Evolutionary conservation across 2,329 filamentous ascomycete genomes (phyloP), one percentile per base, ranked within the genome.

Genomic region (Aaosphaeria pasadenensis): DNA sequence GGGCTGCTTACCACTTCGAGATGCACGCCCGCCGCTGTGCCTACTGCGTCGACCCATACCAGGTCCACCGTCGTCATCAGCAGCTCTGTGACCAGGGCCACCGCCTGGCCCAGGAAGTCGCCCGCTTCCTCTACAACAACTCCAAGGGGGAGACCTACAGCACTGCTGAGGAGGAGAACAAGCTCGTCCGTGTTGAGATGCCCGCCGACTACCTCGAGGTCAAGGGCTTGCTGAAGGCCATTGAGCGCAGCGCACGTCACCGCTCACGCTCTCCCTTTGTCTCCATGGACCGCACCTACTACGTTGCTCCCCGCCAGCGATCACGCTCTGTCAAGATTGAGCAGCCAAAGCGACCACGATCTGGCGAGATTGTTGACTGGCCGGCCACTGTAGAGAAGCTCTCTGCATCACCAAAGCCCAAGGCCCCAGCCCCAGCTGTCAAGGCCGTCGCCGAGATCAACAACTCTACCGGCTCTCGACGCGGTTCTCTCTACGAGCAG

Each of bases 1-100:
- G 74, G 74, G 70, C 71, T 2, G 59, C 74, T 47, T 75, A 76
- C 63, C 62, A 75, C 66, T 77, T 76, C 49, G 75, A 77, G 56
- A 66, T 62, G 49, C 76, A 78, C 61, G 73, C 74, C 33, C 67
- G 68, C 43, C 67, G 66, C 51, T 78, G 76, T 61, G 59, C 54
- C 40, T 62, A 67, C 49, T 78, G 76, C 70, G 61, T 64, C 55
- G 63, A 74, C 54, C 73, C 75, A 2, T 72, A 73, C 52, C 63
- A 72, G 32, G 71, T 72, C 48, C 67, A 72, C 66, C 66, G 62
- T 36, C 52, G 59, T 48, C 68, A 66, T 53, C 58, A 65, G 17
- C 66, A 69, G 49, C 71, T 78, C 13, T 78, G 75, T 55, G 66
- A 71, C 13, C 55, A 57, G 24, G 75, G 75, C 43, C 71, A 74